A percentile compares a stretch with the other conserved stretches of the same genome.
phyloP scores from a whole-genome alignment of 2,329 filamentous ascomycete genomes.

The Xylariomycetidae sp. region DNA sequence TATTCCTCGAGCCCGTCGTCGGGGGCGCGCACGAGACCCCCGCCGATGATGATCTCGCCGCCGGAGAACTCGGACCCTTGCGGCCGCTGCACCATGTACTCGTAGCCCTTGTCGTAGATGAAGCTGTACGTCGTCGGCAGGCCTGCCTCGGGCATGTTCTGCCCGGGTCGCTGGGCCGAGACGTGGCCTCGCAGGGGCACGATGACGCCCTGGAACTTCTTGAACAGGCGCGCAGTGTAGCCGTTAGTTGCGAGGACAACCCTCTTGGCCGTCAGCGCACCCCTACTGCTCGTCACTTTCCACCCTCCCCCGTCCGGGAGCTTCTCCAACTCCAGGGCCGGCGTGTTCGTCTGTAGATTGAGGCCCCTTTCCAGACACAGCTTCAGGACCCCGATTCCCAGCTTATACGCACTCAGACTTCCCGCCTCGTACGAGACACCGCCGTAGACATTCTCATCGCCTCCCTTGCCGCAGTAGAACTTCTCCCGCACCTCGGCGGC shows the following conservation, averaged over 20 bases:
- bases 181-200: slow-evolving; percentile 48
- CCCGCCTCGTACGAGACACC: slow-evolving; percentile 42
- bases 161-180: slow-evolving; percentile 35
- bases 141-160: slow-evolving; percentile 30
- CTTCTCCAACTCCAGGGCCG: slow-evolving; percentile 27
- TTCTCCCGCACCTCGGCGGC: slow-evolving; percentile 35
- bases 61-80: slow-evolving; percentile 37
- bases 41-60: slow-evolving; percentile 60
- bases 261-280: slow-evolving; percentile 34
- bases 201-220: slow-evolving; percentile 40
- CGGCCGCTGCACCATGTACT: slow-evolving; percentile 61
- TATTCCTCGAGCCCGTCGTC: slow-evolving; percentile 42
- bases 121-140: slow-evolving; percentile 55
- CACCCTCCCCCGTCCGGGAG: slow-evolving; percentile 23
- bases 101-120: slow-evolving; percentile 56
- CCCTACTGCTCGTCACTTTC: slow-evolving; percentile 37
- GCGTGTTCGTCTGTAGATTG: slow-evolving; percentile 50
- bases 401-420: slow-evolving; percentile 35
- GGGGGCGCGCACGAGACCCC: slow-evolving; percentile 42
- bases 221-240: slow-evolving; percentile 43
- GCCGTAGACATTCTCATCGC: slow-evolving; percentile 34
- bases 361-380: slow-evolving; percentile 37
- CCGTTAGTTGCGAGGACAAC: slow-evolving; percentile 51
- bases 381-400: slow-evolving; percentile 40
- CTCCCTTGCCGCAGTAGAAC: slow-evolving; percentile 32